Base-by-base conservation (phyloP, 805 yeast genomes). In the Ogataea chonburiensis region DNA sequence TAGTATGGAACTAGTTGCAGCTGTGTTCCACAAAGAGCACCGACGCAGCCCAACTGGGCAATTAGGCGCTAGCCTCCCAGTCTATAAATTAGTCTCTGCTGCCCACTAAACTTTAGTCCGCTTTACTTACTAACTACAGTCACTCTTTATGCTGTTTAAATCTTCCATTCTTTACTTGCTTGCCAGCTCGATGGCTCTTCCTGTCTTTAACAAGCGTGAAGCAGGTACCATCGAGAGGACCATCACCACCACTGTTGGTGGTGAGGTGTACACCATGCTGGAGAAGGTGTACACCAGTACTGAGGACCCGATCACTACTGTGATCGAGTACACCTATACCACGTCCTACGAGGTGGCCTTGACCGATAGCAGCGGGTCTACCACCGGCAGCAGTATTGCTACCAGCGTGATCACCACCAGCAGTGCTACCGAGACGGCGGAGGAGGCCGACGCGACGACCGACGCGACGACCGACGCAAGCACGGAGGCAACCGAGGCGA, bases 281-380 rank as follows among this genome's bases (percentile, higher is more conserved):
- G 47, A 43, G 45, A 32, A 49, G 16, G 52, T 59, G 5, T 50
- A 53, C 36, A 60, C 65, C 32, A 56, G 63, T 7, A 48, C 55
- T 10, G 31, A 45, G n/a, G 46, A 39, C 7, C 38, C 52, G 3
- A 58, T 42, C 12, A 51, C 55, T 10, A 37, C 32, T 13, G 56
- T 52, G 9, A 37, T 55, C 16, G 38, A 46, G 19, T 46, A 38
- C 31, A 43, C 42, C 7, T 46, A 42, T 32, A 37, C 31, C 5
- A 37, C 51, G 4, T 42, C 55, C 5, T 34, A 28, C n/a, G 42
- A 31, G 21, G 20, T 34, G 15, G 23, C 36, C 11, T 18, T 31
- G 8, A 17, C 30, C 14, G 39, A 33, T 5, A 20, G 20, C 16
- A 24, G 7, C n/a, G 26, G 18, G 6, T 35, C 48, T 8, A 36